phyloP scores from a whole-genome alignment of 1,139 yeast species.

The Protomyces inouyei region DNA sequence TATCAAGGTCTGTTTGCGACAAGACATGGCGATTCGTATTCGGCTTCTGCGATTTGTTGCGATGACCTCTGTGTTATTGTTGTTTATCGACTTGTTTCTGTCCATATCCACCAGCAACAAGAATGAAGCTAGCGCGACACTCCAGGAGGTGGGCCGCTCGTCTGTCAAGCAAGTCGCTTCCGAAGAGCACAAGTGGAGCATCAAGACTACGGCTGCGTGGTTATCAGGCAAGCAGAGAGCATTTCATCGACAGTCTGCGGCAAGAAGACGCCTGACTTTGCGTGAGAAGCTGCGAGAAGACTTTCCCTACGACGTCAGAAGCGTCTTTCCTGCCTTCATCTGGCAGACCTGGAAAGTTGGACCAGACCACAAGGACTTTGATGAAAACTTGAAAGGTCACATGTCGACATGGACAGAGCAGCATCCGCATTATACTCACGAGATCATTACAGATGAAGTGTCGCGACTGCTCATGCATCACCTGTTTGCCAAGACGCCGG shows the following conservation, averaged over 20 bases:
- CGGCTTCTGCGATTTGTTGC: slow-evolving; percentile 2
- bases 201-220: too few relatives aligned
- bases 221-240: background rate
- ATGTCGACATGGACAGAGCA: slow-evolving; percentile 25
- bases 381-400: slow-evolving; percentile 6
- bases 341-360: slow-evolving; percentile 97
- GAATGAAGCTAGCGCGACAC: too few relatives aligned
- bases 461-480: slow-evolving; percentile 34
- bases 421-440: slow-evolving; percentile 29
- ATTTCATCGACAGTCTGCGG: background rate
- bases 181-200: too few relatives aligned
- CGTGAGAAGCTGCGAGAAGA: background rate
- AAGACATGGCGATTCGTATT: too few relatives aligned
- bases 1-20: too few relatives aligned
- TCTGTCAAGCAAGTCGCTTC: too few relatives aligned
- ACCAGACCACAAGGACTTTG: slow-evolving; percentile 35
- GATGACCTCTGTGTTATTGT: background rate
- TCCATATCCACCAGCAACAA: too few relatives aligned
- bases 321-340: slow-evolving; percentile 62
- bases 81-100: too few relatives aligned
- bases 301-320: slow-evolving; percentile 32
- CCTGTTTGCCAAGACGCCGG: slow-evolving; percentile 62
- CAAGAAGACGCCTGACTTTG: background rate
- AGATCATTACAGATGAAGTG: slow-evolving; percentile 24
- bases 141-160: too few relatives aligned